Percentiles rank a stretch among this genome's conserved stretches.
Evolutionary conservation across 2,329 filamentous ascomycete genomes (phyloP).

Genomic region (Xylariaceae sp.): DNA sequence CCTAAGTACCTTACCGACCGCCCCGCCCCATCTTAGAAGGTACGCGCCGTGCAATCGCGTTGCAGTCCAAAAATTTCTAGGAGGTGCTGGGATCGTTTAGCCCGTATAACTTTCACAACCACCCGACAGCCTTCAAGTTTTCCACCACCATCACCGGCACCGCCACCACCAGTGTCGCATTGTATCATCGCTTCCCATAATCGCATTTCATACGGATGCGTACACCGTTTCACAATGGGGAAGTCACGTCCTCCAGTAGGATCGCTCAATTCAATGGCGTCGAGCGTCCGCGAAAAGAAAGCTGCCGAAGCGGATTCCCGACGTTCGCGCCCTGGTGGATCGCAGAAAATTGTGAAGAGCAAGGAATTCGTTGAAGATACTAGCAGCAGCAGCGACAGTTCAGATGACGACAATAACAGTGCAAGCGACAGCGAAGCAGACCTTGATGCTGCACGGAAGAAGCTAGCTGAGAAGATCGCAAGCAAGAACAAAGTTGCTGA

Average conservation of each 20-base stretch:
- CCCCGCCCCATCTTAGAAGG: no score
- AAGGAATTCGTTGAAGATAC: conserved; percentile 28
- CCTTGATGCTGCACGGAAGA: conserved; percentile 38
- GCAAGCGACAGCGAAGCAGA: conserved; percentile 37
- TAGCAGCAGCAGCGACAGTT: conserved; percentile 34
- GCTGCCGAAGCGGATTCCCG: conserved; percentile 23
- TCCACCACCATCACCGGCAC: background rate
- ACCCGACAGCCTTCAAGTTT: background rate
- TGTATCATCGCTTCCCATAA: background rate
- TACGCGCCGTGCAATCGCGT: background rate
- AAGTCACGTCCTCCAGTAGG: conserved; percentile 17
- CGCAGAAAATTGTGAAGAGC: conserved; percentile 21
- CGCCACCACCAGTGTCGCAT: background rate
- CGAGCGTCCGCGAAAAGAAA: conserved; percentile 31
- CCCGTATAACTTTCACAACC: background rate
- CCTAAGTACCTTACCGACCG: no score
- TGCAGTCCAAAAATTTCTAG: background rate
- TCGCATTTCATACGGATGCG: background rate
- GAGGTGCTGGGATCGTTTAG: background rate
- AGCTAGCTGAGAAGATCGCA: conserved; percentile 34
- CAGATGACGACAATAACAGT: conserved; percentile 39
- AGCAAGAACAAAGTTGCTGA: conserved; percentile 35
- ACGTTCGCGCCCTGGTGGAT: conserved; percentile 13
- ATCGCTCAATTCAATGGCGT: conserved; percentile 29
- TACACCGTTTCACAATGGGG: conserved; percentile 14